These are phyloP conservation scores for Lupinus albus DNA, from an alignment of 306 rosid genomes.

Conservation along the genomic window DNA sequence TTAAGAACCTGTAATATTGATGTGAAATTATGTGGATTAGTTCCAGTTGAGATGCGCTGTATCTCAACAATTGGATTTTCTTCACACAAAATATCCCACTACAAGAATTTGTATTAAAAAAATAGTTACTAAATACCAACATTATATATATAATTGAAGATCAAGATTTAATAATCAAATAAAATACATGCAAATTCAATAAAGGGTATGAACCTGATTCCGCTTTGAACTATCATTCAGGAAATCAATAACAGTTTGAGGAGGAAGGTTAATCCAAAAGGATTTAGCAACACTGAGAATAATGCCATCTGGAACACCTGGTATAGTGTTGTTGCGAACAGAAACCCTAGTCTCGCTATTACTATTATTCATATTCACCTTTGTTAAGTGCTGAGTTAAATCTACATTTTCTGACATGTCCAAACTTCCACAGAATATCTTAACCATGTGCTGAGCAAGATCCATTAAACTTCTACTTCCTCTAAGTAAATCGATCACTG, in stretches of 20 bases:
- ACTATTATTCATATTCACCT: too few relatives aligned
- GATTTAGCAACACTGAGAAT: slow-evolving; percentile 57
- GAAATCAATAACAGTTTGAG: slow-evolving; percentile 47
- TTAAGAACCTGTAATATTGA: slow-evolving; percentile 57
- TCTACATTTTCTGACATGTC: slow-evolving; percentile 53
- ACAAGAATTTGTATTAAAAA: not conserved
- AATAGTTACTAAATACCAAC: not conserved
- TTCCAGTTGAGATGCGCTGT: slow-evolving; percentile 53
- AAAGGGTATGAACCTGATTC: slow-evolving; percentile 49
- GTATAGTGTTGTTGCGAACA: slow-evolving; percentile 41
- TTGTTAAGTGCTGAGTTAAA: slow-evolving; percentile 53
- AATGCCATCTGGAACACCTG: slow-evolving; percentile 54
- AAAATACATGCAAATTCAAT: not conserved
- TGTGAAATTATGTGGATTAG: slow-evolving; percentile 49
- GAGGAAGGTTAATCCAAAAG: slow-evolving; percentile 60
- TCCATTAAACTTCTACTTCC: slow-evolving; percentile 54
- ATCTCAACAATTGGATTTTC: slow-evolving; percentile 49
- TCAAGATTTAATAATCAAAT: not conserved
- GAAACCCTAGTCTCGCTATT: slow-evolving; percentile 48
- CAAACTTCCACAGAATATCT: slow-evolving; percentile 49
- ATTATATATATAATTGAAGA: not conserved
- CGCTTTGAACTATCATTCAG: slow-evolving; percentile 49
- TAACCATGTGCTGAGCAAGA: slow-evolving; percentile 63
- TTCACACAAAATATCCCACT: slow-evolving; percentile 70
- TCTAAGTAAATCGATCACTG: slow-evolving; percentile 46